Percentiles rank a stretch among this genome's conserved stretches.
Conservation (phyloP, 225 moss, liverwort and hornwort genomes). For the Marchantia paleacea region DNA sequence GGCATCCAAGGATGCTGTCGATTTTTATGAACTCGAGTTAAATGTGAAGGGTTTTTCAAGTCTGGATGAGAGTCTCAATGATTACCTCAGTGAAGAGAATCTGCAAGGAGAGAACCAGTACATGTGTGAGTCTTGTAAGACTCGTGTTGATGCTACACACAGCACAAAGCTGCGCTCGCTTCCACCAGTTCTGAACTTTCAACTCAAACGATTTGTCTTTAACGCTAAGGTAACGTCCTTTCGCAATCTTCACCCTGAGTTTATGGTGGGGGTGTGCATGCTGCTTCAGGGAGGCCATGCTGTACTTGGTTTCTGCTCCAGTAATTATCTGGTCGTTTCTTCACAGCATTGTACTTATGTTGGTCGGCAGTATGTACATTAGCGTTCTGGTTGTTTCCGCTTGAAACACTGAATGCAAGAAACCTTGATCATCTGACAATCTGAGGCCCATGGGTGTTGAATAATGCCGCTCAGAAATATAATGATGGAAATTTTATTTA, state of each 20-base stretch:
- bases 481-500: too few species aligned
- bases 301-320: background rate
- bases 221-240: constrained; percentile 74
- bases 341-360: background rate
- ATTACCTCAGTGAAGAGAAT: constrained; percentile 93
- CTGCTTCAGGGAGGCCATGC: background rate
- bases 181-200: constrained; percentile 93
- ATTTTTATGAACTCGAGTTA: constrained; percentile 96
- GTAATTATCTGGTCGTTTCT: background rate
- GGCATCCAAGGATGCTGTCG: constrained; percentile 88
- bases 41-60: constrained; percentile 96
- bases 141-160: constrained; percentile 94
- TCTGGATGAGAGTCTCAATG: constrained; percentile 84
- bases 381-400: too few species aligned
- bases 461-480: too few species aligned
- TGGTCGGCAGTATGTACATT: background rate
- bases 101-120: constrained; percentile 98
- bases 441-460: too few species aligned
- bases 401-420: too few species aligned
- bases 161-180: constrained; percentile 91
- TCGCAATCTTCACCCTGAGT: background rate
- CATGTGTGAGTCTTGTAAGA: constrained; percentile 87
- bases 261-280: background rate
- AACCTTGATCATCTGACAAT: too few species aligned
- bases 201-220: constrained; percentile 98